A percentile compares a stretch with the other conserved stretches of the same genome.
These are phyloP conservation scores for Sambucus nigra DNA, from an alignment of 129 eudicot species.

Conservation along the genomic window DNA sequence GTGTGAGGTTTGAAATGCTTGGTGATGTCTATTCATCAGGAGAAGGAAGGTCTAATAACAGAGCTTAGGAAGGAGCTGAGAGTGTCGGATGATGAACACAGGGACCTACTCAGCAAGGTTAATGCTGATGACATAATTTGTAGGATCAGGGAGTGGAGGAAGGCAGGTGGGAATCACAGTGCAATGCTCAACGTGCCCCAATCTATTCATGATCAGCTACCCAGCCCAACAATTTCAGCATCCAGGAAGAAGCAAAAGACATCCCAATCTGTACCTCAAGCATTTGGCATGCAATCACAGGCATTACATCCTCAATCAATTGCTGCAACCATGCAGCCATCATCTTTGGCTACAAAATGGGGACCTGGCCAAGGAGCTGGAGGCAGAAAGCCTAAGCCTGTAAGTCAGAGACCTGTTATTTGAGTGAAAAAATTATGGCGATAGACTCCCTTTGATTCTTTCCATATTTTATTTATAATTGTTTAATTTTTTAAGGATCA, in stretches of 20 bases:
- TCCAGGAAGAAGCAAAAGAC: slow-evolving; percentile 84
- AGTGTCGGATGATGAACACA: slow-evolving; percentile 97
- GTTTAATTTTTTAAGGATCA: slow-evolving; percentile 19
- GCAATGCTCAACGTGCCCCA: slow-evolving; percentile 43
- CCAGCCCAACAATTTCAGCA: slow-evolving; percentile 71
- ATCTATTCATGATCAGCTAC: slow-evolving; percentile 49
- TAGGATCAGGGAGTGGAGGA: slow-evolving; percentile 94
- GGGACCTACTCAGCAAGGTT: slow-evolving; percentile 84
- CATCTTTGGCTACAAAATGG: slow-evolving; percentile 23
- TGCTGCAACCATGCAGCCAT: slow-evolving; percentile 32
- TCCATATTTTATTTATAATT: background rate
- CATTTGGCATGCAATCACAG: slow-evolving; percentile 24
- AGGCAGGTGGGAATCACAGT: slow-evolving; percentile 55
- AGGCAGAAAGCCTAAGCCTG: slow-evolving; percentile 56
- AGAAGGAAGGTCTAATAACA: slow-evolving; percentile 91
- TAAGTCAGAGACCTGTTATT: slow-evolving; percentile 21
- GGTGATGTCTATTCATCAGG: slow-evolving; percentile 35
- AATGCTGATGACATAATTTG: slow-evolving; percentile 74
- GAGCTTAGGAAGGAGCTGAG: slow-evolving; percentile 95
- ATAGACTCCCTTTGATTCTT: background rate
- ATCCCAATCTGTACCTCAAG: slow-evolving; percentile 30
- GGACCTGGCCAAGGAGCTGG: slow-evolving; percentile 44
- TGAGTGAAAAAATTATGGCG: background rate
- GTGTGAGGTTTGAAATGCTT: slow-evolving; percentile 20
- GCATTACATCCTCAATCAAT: slow-evolving; percentile 40